Conservation (phyloP, 2,329 filamentous ascomycete species). For the Clonostachys rhizophaga region DNA sequence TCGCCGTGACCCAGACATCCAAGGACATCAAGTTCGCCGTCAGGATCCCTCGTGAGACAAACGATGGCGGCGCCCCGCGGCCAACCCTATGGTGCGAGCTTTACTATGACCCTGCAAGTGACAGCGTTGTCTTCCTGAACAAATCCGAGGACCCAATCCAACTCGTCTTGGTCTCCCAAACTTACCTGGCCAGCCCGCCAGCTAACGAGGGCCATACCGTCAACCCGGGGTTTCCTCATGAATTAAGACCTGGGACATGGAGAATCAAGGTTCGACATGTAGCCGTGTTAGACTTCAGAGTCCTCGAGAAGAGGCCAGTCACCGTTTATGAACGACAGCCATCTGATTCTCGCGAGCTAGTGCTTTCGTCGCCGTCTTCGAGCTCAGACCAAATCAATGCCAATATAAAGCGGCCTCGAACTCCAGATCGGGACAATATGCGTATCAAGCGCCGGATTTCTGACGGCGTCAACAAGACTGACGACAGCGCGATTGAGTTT, state of each 20-base stretch:
- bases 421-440: slow-evolving; percentile 34
- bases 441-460: slow-evolving; percentile 36
- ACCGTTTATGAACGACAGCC: slow-evolving; percentile 25
- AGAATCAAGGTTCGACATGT: slow-evolving; percentile 43
- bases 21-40: slow-evolving; percentile 58
- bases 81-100: slow-evolving; percentile 55
- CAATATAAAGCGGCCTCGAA: slow-evolving; percentile 46
- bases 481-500: slow-evolving; percentile 52
- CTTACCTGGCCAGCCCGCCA: slow-evolving; percentile 27
- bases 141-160: slow-evolving; percentile 48
- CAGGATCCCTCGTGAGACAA: slow-evolving; percentile 43
- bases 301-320: slow-evolving; percentile 49
- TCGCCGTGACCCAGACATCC: slow-evolving; percentile 56
- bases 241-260: slow-evolving; percentile 51
- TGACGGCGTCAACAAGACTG: slow-evolving; percentile 18
- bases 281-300: slow-evolving; percentile 52
- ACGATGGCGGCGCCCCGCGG: slow-evolving; percentile 29
- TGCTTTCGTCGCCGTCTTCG: slow-evolving; percentile 13
- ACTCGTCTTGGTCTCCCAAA: slow-evolving; percentile 21
- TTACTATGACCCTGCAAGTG: slow-evolving; percentile 55
- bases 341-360: not conserved
- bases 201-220: slow-evolving; percentile 37
- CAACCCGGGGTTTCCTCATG: slow-evolving; percentile 36
- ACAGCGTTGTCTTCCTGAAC: slow-evolving; percentile 53
- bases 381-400: slow-evolving; percentile 32